Percentiles rank a stretch among this genome's conserved stretches.
Conservation (phyloP, 2,329 filamentous ascomycete genomes). For the Magnaporthiopsis rhizophila region DNA sequence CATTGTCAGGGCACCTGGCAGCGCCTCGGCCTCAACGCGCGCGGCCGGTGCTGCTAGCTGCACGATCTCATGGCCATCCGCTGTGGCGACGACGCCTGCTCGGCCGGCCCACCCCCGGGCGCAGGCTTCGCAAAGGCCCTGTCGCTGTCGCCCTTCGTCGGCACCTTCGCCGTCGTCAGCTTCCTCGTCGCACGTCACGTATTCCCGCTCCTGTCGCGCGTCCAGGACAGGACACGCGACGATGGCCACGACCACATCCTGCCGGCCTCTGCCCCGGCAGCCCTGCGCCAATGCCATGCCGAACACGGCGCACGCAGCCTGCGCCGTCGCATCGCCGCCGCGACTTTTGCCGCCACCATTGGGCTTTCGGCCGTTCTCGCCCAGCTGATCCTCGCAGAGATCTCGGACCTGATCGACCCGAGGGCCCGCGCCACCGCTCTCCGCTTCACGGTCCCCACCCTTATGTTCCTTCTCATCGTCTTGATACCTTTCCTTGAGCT, state of each 20-base stretch:
- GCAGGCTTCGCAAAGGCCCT: slow-evolving; percentile 18
- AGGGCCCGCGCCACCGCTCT: slow-evolving; percentile 61
- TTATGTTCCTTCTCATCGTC: slow-evolving; percentile 65
- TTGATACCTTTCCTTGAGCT: slow-evolving; percentile 75
- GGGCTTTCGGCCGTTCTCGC: slow-evolving; percentile 70
- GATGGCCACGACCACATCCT: slow-evolving; percentile 56
- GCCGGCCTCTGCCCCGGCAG: slow-evolving; percentile 52
- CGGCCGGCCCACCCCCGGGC: slow-evolving; percentile 2
- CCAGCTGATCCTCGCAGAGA: slow-evolving; percentile 76
- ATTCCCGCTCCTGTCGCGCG: slow-evolving; percentile 62
- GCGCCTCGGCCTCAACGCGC: too few species aligned
- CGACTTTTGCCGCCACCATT: slow-evolving; percentile 69
- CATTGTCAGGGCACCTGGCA: not conserved
- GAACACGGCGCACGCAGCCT: slow-evolving; percentile 47
- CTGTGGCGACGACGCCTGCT: slow-evolving; percentile 6
- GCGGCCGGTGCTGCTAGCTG: not conserved
- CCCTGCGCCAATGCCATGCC: slow-evolving; percentile 49
- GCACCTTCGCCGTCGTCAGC: slow-evolving; percentile 59
- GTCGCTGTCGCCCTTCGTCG: slow-evolving; percentile 61
- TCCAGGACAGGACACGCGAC: slow-evolving; percentile 33
- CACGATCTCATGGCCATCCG: not conserved
- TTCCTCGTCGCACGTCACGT: slow-evolving; percentile 58
- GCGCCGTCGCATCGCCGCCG: slow-evolving; percentile 44
- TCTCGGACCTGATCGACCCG: slow-evolving; percentile 65
- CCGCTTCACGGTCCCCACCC: slow-evolving; percentile 58